Base-by-base conservation (phyloP, 495 filamentous ascomycete species). In the Penicillium ucsense region DNA sequence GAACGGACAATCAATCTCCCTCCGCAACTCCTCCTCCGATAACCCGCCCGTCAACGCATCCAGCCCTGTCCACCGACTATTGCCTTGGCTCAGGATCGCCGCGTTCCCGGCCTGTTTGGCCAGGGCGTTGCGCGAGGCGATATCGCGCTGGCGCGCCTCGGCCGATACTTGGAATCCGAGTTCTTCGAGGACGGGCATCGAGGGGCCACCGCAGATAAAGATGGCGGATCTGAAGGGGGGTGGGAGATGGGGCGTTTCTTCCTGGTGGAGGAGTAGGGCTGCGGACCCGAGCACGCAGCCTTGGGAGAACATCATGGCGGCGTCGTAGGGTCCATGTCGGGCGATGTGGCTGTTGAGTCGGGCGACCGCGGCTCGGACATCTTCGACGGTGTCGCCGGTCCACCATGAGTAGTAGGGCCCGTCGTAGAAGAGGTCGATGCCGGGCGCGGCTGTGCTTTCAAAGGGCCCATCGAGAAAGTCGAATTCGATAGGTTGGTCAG, bases 231-330 rank as follows among this genome's bases (percentile, higher is more conserved):
- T 74, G 67, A 84, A 84, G 0, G 75, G 77, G 2, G 73, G 68
- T 0, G 65, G 64, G 5, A 52, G 32, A 28, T 58, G 38, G 0
- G 64, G 68, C 2, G 51, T 52, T 35, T 72, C 64, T 28, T 55
- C 51, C 11, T 62, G 52, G 44, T 75, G 68, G 7, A 69, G 51
- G 2, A 76, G 55, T 7, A 73, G 53, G 5, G 68, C 67, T 48
- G 62, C 72, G 4, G 70, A 66, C 29, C 76, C 69, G 0, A 84
- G 53, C 4, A 70, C 56, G 44, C 74, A 78, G 10, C 80, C 80
- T 41, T 85, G 78, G 5, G 77, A 80, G 55, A 81, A 84, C 50
- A 68, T 69, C 51, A 83, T 60, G 6, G 83, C 70, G 11, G 70
- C 70, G 52, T 85, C 83, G 63, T 78, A 85, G 3, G 79, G 79